Base-by-base conservation (phyloP, 768 basidiomycete species). In the Collybia mongolica region DNA sequence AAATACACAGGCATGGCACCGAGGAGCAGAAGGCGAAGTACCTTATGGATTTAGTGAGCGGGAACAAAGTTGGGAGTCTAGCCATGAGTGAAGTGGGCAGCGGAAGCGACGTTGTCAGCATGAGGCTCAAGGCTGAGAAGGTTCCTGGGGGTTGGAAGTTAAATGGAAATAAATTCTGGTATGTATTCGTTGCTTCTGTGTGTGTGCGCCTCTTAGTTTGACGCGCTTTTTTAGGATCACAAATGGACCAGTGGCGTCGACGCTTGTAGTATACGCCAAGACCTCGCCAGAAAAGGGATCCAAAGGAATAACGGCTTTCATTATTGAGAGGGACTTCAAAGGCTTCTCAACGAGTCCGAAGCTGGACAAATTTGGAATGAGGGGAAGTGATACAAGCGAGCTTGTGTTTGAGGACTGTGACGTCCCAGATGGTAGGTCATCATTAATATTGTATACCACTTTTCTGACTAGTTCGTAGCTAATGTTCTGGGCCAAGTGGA, bases 141-240 rank as follows among this genome's bases (percentile, higher is more conserved):
- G 75, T 86, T 5, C 70, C 80, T 22, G 88, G 84, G 37, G 86
- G 90, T 32, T 97, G 82, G 77, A 72, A 74, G 51, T 66, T 98
- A 55, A 95, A 90, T 60, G 95, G 94, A 0, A 92, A 84, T 58
- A 97, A 97, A 66, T 95, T 95, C 70, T 98, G 94, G 94, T 92
- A 53, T 50, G 81, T 66, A 12, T 52, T 44, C 6, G 23, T 9
- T 54, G 29, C 41, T 42, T n/a, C 29, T 38, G 32, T 29, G 35
- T 47, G 17, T 18, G 18, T 15, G 18, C 20, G 18, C 20, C 23
- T 38, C 52, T 43, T 17, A n/a, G 42, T 54, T 49, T 55, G 44
- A 46, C 9, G 24, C 12, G 51, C 28, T 46, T 7, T 17, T 38
- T 42, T 54, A 94, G 93, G 93, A 96, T 96, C 64, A 96, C 93